A percentile compares a stretch with the other conserved stretches of the same genome.
Evolutionary conservation across 1,284 basidiomycete genomes (phyloP).

Genomic region (Ganoderma meredithae): DNA sequence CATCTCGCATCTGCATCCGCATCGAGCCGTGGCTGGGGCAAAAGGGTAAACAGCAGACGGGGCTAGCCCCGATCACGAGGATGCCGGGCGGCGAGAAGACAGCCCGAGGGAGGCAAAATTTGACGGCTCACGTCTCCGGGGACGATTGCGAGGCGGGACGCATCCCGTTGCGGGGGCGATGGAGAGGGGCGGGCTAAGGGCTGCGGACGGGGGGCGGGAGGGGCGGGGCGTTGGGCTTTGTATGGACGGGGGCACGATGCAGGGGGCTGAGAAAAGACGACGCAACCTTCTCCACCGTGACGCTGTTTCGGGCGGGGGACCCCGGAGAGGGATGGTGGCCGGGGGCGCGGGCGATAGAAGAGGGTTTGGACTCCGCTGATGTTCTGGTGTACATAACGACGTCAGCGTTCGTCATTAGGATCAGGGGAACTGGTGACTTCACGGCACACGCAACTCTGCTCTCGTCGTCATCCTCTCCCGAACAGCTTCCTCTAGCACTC

Average conservation of each 20-base stretch:
- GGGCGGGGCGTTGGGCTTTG: conserved; percentile 14
- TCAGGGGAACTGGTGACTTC: conserved; percentile 34
- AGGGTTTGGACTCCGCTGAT: conserved; percentile 42
- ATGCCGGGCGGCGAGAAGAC: conserved; percentile 25
- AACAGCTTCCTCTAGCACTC: conserved; percentile 27
- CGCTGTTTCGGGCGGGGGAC: conserved; percentile 27
- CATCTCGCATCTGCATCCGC: conserved; percentile 13
- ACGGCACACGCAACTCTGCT: conserved; percentile 24
- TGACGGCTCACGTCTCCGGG: conserved; percentile 17
- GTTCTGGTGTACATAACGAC: conserved; percentile 44
- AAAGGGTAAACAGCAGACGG: conserved; percentile 5
- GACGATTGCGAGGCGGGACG: conserved; percentile 11
- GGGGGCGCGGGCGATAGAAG: conserved; percentile 19
- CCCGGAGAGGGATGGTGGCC: conserved; percentile 35
- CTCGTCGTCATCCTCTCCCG: conserved; percentile 36
- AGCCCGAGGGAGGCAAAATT: conserved; percentile 12
- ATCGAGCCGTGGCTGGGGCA: conserved; percentile 7
- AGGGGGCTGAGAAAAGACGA: conserved; percentile 17
- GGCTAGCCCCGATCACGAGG: conserved; percentile 30
- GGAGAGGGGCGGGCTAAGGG: conserved; percentile 11
- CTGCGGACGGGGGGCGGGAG: background rate
- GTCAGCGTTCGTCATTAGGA: conserved; percentile 45
- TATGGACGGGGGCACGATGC: conserved; percentile 13
- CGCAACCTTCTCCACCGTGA: conserved; percentile 31
- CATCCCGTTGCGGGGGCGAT: conserved; percentile 13